phyloP scores from a whole-genome alignment of 2,329 filamentous ascomycete genomes.

The Cladosporium phlei region DNA sequence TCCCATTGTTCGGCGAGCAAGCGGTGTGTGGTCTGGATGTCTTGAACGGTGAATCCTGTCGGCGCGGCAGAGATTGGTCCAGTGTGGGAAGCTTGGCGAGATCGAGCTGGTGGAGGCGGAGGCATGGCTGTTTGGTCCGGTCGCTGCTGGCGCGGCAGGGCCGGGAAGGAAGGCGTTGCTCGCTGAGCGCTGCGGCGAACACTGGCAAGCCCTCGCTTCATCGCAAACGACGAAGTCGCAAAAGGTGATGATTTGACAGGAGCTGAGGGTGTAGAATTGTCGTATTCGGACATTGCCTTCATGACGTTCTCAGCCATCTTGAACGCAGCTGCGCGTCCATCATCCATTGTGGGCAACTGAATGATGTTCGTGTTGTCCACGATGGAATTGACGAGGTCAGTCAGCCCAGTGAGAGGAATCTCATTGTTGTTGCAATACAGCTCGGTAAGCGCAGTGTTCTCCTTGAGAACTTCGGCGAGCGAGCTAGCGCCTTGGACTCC shows the following conservation, averaged over 20 bases:
- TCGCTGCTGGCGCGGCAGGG: constrained; percentile 20
- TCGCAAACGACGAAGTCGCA: constrained; percentile 17
- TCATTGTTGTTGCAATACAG: constrained; percentile 69
- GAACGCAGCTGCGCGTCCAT: constrained; percentile 58
- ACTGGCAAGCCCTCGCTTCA: constrained; percentile 30
- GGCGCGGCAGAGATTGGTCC: constrained; percentile 21
- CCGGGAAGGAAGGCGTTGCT: constrained; percentile 27
- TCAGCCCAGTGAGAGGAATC: constrained; percentile 66
- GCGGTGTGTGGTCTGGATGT: constrained; percentile 46
- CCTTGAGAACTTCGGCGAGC: constrained; percentile 62
- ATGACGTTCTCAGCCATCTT: constrained; percentile 39
- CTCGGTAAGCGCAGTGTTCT: constrained; percentile 58
- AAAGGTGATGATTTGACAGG: constrained; percentile 3
- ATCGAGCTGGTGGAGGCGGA: constrained; percentile 19
- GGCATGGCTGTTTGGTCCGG: constrained; percentile 5
- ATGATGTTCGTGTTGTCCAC: constrained; percentile 60
- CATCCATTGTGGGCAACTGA: constrained; percentile 58
- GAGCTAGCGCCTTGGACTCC: constrained; percentile 66
- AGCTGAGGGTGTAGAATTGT: neutral
- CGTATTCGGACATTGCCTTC: constrained; percentile 25
- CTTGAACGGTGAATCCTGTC: constrained; percentile 40
- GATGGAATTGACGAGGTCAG: constrained; percentile 64
- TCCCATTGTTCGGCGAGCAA: constrained; percentile 48
- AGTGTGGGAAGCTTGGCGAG: constrained; percentile 20
- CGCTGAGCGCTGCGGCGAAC: constrained; percentile 30